Evolutionary conservation across 1,284 basidiomycete species (phyloP).

Genomic region (Rhodotorula sp.): DNA sequence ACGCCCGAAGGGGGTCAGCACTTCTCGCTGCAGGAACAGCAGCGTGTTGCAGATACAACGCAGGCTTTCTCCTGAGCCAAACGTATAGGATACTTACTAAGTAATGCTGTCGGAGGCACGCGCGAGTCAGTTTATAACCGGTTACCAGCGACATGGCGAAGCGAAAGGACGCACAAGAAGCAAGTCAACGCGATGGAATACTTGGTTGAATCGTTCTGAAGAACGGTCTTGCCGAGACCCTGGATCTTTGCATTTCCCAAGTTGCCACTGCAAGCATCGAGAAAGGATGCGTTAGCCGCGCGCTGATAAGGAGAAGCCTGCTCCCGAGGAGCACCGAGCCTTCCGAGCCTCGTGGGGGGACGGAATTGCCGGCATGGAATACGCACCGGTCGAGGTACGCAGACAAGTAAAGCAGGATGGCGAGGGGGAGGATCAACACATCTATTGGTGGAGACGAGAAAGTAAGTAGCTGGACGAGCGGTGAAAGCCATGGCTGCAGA

Average conservation of each 20-base stretch:
- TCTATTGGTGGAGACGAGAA: constrained; percentile 32
- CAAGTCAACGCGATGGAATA: constrained; percentile 50
- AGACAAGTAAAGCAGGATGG: constrained; percentile 51
- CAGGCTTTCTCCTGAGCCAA: too few relatives aligned
- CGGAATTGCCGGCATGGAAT: background rate
- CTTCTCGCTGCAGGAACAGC: too few relatives aligned
- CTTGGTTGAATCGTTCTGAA: constrained; percentile 47
- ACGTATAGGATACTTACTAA: background rate
- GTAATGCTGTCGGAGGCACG: constrained; percentile 33
- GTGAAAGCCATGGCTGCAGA: background rate
- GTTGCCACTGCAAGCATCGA: background rate
- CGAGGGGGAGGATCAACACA: constrained; percentile 51
- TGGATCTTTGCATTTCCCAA: constrained; percentile 48
- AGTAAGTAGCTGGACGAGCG: background rate
- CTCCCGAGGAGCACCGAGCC: too few relatives aligned
- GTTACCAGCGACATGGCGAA: background rate
- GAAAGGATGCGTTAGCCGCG: background rate
- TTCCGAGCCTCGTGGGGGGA: background rate
- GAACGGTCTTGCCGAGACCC: constrained; percentile 46
- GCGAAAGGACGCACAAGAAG: constrained; percentile 44
- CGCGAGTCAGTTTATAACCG: background rate
- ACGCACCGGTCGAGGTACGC: constrained; percentile 51
- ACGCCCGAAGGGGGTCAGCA: too few relatives aligned
- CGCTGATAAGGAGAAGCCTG: too few relatives aligned
- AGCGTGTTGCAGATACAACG: too few relatives aligned